These are phyloP conservation scores for Cadophora luteo-olivacea DNA, from an alignment of 2,329 filamentous ascomycete species.

Conservation along the genomic window DNA sequence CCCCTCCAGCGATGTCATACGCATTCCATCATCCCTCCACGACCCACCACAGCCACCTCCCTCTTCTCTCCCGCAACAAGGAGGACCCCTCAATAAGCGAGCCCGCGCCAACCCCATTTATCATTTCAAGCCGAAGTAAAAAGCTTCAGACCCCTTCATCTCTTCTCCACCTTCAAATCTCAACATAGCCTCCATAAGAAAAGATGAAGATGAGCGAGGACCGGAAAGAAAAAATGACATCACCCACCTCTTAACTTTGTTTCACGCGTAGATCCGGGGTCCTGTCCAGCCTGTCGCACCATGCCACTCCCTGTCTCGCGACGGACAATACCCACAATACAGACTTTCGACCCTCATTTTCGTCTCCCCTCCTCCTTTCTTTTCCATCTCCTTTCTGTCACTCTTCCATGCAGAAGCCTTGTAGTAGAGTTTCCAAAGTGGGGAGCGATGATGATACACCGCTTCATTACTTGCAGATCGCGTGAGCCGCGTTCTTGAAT, in stretches of 20 bases:
- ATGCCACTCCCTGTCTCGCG: background rate
- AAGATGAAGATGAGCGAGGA: too few species aligned
- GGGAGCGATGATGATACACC: conserved; percentile 2
- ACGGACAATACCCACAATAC: conserved; percentile 2
- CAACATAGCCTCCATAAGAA: background rate
- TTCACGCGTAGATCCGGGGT: conserved; percentile 13
- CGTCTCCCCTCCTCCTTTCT: background rate
- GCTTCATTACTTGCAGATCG: background rate
- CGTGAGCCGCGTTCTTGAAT: background rate
- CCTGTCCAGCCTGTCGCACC: background rate
- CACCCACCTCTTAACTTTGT: background rate
- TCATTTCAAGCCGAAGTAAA: background rate
- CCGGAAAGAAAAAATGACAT: conserved; percentile 2
- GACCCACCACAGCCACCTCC: background rate
- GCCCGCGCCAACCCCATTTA: background rate
- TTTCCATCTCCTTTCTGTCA: background rate
- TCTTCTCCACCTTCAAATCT: background rate
- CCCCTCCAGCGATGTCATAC: conserved; percentile 11
- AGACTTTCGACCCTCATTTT: background rate
- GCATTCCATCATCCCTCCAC: background rate
- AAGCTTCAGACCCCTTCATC: background rate
- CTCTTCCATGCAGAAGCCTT: background rate
- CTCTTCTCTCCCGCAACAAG: background rate
- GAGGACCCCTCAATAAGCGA: conserved; percentile 9
- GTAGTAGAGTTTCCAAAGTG: background rate